Evolutionary conservation across 768 basidiomycete species (phyloP).

Genomic region (Mycena epipterygia): DNA sequence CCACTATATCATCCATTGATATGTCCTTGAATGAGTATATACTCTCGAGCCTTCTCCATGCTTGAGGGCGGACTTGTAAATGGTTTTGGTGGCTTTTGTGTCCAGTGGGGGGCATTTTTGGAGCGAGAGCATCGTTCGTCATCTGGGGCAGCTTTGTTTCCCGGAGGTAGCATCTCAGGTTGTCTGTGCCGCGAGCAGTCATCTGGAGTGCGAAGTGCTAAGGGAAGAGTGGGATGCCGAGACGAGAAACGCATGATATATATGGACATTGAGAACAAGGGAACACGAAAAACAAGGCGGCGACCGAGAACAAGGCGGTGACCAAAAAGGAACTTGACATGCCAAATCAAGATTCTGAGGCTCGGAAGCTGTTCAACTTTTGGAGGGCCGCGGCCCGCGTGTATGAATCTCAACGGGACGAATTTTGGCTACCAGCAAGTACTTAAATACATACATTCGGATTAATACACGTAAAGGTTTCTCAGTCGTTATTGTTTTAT

Average conservation of each 20-base stretch:
- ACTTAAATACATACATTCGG: not conserved
- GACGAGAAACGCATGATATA: not conserved
- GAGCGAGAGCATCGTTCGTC: constrained; percentile 45
- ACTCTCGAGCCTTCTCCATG: constrained; percentile 65
- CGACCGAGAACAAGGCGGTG: no score
- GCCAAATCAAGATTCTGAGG: no score
- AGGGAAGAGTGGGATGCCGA: not conserved
- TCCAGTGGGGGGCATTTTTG: constrained; percentile 50
- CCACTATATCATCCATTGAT: constrained; percentile 49
- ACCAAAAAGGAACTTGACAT: not conserved
- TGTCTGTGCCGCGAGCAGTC: constrained; percentile 53
- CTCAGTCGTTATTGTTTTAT: not conserved
- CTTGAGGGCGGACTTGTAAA: constrained; percentile 59
- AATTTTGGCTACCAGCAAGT: no score
- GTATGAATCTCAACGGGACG: no score
- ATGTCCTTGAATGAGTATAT: constrained; percentile 53
- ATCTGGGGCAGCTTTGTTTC: constrained; percentile 62
- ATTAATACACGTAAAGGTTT: not conserved
- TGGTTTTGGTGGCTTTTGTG: constrained; percentile 64
- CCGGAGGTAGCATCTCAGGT: constrained; percentile 62
- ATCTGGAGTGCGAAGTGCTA: constrained; percentile 28
- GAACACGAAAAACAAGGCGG: no score
- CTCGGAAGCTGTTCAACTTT: not conserved
- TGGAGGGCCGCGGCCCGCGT: no score
- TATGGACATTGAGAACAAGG: not conserved